phyloP scores from a whole-genome alignment of 2,329 filamentous ascomycete genomes.

The Lithohypha guttulata region DNA sequence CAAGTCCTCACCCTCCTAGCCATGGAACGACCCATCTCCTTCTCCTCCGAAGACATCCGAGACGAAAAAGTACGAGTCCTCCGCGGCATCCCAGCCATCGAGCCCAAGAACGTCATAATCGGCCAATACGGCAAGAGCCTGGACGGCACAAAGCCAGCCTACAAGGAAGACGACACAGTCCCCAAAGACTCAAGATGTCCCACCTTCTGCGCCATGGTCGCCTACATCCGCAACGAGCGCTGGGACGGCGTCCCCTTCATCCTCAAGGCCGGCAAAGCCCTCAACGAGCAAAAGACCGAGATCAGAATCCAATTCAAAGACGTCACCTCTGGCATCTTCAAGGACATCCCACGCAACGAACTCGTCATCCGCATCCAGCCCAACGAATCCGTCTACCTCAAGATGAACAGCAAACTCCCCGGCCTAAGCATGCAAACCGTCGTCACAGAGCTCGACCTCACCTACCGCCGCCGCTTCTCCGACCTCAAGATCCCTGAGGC shows the following conservation, averaged over 20 bases:
- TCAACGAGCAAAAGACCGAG: slow-evolving; percentile 99
- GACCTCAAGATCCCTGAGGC: slow-evolving; percentile 99
- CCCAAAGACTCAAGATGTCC: slow-evolving; percentile 95
- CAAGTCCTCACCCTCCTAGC: slow-evolving; percentile 92
- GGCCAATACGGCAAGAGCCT: slow-evolving; percentile 95
- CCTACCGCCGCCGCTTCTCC: slow-evolving; percentile 95
- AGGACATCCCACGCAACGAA: slow-evolving; percentile 98
- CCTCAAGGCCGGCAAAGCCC: slow-evolving; percentile 94
- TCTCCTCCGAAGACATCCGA: slow-evolving; percentile 94
- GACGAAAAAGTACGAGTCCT: slow-evolving; percentile 96
- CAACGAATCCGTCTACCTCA: slow-evolving; percentile 99
- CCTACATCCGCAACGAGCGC: slow-evolving; percentile 98
- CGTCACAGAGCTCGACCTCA: slow-evolving; percentile 94
- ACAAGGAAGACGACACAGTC: slow-evolving; percentile 98
- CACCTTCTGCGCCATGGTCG: slow-evolving; percentile 93
- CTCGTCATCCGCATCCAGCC: slow-evolving; percentile 98
- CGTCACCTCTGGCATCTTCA: slow-evolving; percentile 98
- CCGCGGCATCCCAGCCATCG: slow-evolving; percentile 82
- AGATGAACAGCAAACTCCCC: slow-evolving; percentile 99
- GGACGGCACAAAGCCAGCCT: slow-evolving; percentile 90
- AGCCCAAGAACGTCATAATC: slow-evolving; percentile 99
- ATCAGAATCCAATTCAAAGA: slow-evolving; percentile 99
- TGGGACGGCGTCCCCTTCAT: slow-evolving; percentile 99
- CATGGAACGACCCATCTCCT: slow-evolving; percentile 97
- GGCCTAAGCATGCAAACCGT: slow-evolving; percentile 99